A percentile compares a stretch with the other conserved stretches of the same genome.
Evolutionary conservation across 176 grass and related monocot species (phyloP).

Genomic region (Carex littledalei): DNA sequence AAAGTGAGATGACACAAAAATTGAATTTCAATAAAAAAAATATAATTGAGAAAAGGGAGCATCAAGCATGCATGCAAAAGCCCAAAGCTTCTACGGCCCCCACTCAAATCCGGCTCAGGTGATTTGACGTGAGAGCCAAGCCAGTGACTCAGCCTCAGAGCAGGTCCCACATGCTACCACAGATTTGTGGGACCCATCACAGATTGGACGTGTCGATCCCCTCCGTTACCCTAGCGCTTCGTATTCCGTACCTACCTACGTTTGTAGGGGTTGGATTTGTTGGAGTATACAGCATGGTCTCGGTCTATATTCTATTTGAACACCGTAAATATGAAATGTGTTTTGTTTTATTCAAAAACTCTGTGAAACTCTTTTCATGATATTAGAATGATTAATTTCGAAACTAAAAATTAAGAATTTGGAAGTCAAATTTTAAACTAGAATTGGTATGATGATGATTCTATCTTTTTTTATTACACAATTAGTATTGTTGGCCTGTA

Average conservation of each 20-base stretch:
- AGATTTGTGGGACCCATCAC: not conserved
- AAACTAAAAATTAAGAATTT: too few relatives aligned
- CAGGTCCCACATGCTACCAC: not conserved
- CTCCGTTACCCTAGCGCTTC: not conserved
- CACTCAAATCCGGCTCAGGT: slow-evolving; percentile 15
- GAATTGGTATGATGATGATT: too few relatives aligned
- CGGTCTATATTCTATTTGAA: not conserved
- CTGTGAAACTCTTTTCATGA: too few relatives aligned
- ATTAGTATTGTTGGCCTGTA: too few relatives aligned
- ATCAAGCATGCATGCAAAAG: slow-evolving; percentile 5
- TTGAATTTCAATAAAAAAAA: not conserved
- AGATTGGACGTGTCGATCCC: not conserved
- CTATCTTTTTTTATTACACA: too few relatives aligned
- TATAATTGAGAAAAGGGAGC: not conserved
- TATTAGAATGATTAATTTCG: too few relatives aligned
- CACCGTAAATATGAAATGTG: not conserved
- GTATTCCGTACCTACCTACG: not conserved
- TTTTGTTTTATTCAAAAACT: not conserved
- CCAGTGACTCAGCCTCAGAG: not conserved
- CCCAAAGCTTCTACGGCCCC: slow-evolving; percentile 18
- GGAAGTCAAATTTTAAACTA: too few relatives aligned
- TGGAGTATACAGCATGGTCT: not conserved
- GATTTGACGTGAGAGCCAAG: slow-evolving; percentile 28
- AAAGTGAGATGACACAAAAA: not conserved
- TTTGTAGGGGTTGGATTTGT: not conserved